These are phyloP conservation scores for Lasiodiplodia hormozganensis DNA, from an alignment of 2,329 filamentous ascomycete species.

Conservation along the genomic window DNA sequence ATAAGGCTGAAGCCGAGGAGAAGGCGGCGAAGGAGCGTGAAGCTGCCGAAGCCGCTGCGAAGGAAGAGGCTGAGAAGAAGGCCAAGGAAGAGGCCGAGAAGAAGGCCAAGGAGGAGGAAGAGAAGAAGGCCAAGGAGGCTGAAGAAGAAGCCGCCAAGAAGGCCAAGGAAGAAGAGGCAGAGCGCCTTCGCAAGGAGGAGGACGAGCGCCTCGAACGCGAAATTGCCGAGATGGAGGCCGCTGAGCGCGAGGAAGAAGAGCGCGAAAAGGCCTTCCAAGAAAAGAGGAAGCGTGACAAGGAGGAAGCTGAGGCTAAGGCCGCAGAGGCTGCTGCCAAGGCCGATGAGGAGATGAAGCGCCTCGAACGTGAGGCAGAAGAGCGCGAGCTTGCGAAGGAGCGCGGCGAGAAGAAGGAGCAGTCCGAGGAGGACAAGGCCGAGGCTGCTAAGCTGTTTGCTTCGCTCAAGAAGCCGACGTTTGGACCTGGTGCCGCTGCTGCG, in stretches of 20 bases:
- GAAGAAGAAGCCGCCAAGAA: constrained; percentile 39
- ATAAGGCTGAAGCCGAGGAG: constrained; percentile 52
- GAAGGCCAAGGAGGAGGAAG: constrained; percentile 45
- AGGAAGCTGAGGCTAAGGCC: constrained; percentile 58
- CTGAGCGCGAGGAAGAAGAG: constrained; percentile 62
- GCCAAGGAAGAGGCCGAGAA: constrained; percentile 35
- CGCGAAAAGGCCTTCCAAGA: constrained; percentile 75
- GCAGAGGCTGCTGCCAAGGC: constrained; percentile 47
- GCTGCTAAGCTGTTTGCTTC: constrained; percentile 52
- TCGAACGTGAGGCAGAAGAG: constrained; percentile 58
- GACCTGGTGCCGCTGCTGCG: constrained; percentile 50
- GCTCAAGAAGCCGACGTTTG: constrained; percentile 58
- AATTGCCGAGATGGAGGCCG: constrained; percentile 67
- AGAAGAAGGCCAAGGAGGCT: constrained; percentile 43
- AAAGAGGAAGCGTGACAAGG: constrained; percentile 70
- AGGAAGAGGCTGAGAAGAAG: constrained; percentile 47
- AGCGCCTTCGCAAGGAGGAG: constrained; percentile 49
- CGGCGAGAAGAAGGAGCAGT: constrained; percentile 39
- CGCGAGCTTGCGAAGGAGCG: constrained; percentile 53
- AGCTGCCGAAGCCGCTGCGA: constrained; percentile 55
- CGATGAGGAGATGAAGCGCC: constrained; percentile 60
- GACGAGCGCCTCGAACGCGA: constrained; percentile 60
- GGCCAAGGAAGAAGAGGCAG: constrained; percentile 40
- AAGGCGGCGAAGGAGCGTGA: constrained; percentile 53
- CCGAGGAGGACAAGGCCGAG: constrained; percentile 52